Evolutionary conservation across 305 asterid genomes (phyloP).

Genomic region (Fraxinus ornus): DNA sequence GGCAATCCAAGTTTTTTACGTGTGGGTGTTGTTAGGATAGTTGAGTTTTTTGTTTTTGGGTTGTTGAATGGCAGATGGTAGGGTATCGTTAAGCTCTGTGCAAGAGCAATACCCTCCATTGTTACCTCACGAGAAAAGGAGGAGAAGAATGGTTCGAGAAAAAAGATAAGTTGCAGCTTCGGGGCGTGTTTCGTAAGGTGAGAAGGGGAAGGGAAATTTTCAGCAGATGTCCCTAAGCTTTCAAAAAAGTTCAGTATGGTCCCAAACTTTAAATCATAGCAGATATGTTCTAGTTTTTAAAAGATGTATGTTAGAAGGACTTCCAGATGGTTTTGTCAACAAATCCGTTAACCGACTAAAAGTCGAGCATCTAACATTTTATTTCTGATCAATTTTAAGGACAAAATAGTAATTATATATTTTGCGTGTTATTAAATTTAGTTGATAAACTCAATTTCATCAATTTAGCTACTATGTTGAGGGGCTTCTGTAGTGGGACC

Average conservation of each 20-base stretch:
- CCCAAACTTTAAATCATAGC: neutral
- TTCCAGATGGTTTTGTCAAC: neutral
- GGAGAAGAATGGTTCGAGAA: neutral
- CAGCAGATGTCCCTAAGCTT: neutral
- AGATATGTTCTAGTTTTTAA: neutral
- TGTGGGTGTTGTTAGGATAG: neutral
- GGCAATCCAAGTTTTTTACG: conserved; percentile 19
- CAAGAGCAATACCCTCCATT: conserved; percentile 49
- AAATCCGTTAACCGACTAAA: neutral
- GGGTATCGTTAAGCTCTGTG: conserved; percentile 27
- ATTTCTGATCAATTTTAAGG: neutral
- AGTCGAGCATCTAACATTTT: no score
- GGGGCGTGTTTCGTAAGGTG: neutral
- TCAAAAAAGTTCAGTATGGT: neutral
- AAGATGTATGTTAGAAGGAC: neutral
- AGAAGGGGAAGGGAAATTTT: neutral
- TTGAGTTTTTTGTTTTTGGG: conserved; percentile 27
- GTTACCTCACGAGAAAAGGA: neutral
- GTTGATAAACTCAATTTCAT: neutral
- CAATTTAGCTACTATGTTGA: no score
- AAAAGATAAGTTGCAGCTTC: conserved; percentile 17
- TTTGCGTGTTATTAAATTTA: neutral
- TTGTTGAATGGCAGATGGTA: conserved; percentile 23
- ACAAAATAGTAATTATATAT: neutral
- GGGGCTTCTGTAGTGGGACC: no score